Conservation (phyloP, 2,329 filamentous ascomycete species). For the Magnaporthiopsis incrustans region DNA sequence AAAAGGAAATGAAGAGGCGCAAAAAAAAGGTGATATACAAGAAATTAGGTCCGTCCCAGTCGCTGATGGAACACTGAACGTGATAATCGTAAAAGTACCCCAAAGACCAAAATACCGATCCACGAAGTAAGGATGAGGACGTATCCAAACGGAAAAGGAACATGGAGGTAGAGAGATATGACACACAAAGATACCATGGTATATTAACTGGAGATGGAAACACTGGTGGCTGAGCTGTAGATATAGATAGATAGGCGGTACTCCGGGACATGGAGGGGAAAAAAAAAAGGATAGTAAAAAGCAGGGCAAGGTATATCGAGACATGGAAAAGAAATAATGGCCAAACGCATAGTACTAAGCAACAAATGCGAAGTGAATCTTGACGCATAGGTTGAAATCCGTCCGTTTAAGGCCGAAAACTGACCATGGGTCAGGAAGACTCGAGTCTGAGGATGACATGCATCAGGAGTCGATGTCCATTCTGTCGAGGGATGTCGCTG, state of each 20-base stretch:
- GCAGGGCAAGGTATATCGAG: neutral
- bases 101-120: neutral
- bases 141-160: neutral
- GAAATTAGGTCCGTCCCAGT: neutral
- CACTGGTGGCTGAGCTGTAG: no score
- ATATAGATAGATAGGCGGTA: neutral
- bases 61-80: no score
- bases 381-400: neutral
- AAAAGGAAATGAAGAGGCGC: neutral
- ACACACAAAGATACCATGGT: neutral
- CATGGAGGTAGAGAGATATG: neutral
- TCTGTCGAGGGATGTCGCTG: conserved; percentile 5
- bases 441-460: neutral
- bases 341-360: neutral
- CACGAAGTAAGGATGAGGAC: neutral
- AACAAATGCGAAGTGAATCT: neutral
- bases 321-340: neutral
- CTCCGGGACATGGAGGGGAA: neutral
- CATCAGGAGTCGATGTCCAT: conserved; percentile 11
- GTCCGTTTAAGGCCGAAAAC: neutral
- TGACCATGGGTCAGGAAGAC: neutral
- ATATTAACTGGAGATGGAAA: neutral
- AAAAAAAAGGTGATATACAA: neutral
- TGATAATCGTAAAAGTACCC: no score
- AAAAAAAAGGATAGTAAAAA: neutral